Evolutionary conservation across 495 filamentous ascomycete species (phyloP), one percentile per base, ranked within the genome.

Genomic region (Aspergillus funiculosus): DNA sequence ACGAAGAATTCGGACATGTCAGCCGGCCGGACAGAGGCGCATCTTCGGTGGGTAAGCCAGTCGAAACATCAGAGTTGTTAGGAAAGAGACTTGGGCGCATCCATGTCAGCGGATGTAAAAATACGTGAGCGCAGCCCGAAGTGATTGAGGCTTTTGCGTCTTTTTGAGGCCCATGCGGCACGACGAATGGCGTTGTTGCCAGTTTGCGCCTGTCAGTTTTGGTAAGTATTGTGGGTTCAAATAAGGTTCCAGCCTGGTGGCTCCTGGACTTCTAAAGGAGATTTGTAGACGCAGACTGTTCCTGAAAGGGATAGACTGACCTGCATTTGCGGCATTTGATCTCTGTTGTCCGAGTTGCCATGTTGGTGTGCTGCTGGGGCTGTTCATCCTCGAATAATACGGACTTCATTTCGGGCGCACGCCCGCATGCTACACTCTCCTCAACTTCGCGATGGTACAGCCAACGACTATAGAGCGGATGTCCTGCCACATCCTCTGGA

Each of bases 31-130:
- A 83, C 13, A 96, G 68, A 29, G 81, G 79, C 19, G 86, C 77
- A 32, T 66, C 60, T 36, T 85, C 83, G 1, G 60, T 39, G 15
- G 54, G 40, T 0, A 57, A 45, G 1, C 50, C 57, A 14, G 53
- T 48, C 2, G 54, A 53, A 13, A 53, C 24, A 13, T 51, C 25
- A 26, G 28, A 26, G n/a, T 18, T 37, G 9, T 54, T 45, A 6
- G 69, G 67, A 48, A 70, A 72, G 10, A 97, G 77, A 51, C 80
- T 82, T 0, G 82, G 72, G 2, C 84, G 78, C 92, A 97, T 97
- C 94, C 91, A 97, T 14, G 82, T 86, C 14, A 97, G 74, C 2
- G 89, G 87, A 43, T 95, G 87, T 41, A 97, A 60, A 63, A 95
- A 96, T 49, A 88, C 75, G 58, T 97, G 92, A 4, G 83, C 80